phyloP scores from a whole-genome alignment of 441 rosid species.

The Iberis amara region DNA sequence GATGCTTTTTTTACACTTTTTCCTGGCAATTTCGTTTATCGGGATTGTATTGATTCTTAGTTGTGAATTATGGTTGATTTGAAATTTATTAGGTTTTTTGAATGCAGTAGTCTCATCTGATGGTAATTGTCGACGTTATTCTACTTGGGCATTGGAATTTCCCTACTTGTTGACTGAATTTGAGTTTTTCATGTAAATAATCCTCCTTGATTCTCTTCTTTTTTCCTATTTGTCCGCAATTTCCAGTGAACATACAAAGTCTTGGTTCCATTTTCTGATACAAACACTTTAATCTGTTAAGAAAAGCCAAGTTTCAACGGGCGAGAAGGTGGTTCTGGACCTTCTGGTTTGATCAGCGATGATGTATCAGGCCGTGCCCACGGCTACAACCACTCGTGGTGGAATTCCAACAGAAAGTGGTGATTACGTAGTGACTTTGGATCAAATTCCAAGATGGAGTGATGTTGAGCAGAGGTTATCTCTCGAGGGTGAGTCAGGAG shows the following conservation, averaged over 20 bases:
- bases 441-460: slow-evolving; percentile 92
- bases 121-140: background rate
- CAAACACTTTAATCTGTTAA: too few relatives aligned
- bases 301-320: too few relatives aligned
- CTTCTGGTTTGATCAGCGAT: slow-evolving; percentile 31
- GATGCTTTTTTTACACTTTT: too few relatives aligned
- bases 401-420: slow-evolving; percentile 71
- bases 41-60: too few relatives aligned
- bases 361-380: slow-evolving; percentile 71
- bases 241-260: slow-evolving; percentile 11
- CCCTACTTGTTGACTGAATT: slow-evolving; percentile 4
- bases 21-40: too few relatives aligned
- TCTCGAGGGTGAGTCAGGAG: slow-evolving; percentile 55
- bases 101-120: too few relatives aligned
- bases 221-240: too few relatives aligned
- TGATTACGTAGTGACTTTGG: slow-evolving; percentile 75
- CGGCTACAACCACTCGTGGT: slow-evolving; percentile 56
- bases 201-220: slow-evolving; percentile 1
- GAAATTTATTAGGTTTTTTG: slow-evolving; percentile 8
- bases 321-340: too few relatives aligned
- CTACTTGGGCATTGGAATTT: slow-evolving; percentile 17
- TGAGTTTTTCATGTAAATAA: slow-evolving; percentile 13
- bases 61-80: too few relatives aligned
- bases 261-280: slow-evolving; percentile 22
- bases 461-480: slow-evolving; percentile 72